Conservation (phyloP, 495 filamentous ascomycete genomes). For the Aspergillus olivimuriae region DNA sequence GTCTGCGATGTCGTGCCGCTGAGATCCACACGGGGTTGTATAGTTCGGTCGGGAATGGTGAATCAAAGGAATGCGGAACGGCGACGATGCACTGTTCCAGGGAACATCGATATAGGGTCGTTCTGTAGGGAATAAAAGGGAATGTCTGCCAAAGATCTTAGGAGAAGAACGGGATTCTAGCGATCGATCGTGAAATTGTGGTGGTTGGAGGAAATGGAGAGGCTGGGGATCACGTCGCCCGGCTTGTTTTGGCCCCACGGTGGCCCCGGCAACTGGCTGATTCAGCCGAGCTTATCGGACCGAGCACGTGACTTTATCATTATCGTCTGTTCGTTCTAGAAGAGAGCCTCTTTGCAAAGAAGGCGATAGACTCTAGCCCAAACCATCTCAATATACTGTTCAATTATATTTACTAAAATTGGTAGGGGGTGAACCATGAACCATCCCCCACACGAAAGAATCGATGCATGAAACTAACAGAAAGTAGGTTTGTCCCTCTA, state of each 20-base stretch:
- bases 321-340: no score
- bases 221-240: conserved; percentile 30
- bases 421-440: no score
- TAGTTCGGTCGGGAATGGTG: not conserved
- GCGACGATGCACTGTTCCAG: not conserved
- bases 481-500: no score
- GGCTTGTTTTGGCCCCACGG: conserved; percentile 19
- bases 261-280: conserved; percentile 28
- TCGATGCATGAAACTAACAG: no score
- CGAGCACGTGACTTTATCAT: no score
- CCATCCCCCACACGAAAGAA: no score
- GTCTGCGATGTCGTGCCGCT: not conserved
- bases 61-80: not conserved
- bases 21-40: not conserved
- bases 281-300: conserved; percentile 8
- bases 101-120: not conserved
- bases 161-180: conserved; percentile 5
- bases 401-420: no score
- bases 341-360: no score
- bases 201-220: conserved; percentile 35
- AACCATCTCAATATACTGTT: no score
- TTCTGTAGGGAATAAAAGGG: conserved; percentile 4
- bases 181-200: conserved; percentile 22
- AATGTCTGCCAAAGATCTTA: not conserved
- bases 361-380: no score